These are phyloP conservation scores for Candida vaughaniae DNA, from an alignment of 805 yeast genomes.

Conservation along the genomic window DNA sequence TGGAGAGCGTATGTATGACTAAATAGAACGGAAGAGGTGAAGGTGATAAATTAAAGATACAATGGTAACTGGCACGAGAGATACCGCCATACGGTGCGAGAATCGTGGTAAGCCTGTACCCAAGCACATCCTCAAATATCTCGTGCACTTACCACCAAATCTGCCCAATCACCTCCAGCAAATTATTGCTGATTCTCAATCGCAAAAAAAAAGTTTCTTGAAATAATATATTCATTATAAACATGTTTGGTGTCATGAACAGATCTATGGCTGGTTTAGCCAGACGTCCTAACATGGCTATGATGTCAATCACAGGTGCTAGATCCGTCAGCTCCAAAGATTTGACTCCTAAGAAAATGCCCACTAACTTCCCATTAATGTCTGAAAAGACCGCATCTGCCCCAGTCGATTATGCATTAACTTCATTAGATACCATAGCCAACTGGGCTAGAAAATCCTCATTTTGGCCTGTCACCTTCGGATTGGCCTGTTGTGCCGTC, in stretches of 20 bases:
- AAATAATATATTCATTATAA: constrained; percentile 1
- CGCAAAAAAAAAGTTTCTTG: constrained; percentile 5
- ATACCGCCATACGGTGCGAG: too few species aligned
- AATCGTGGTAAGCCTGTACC: too few species aligned
- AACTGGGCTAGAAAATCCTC: constrained; percentile 92
- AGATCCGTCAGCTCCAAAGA: constrained; percentile 24
- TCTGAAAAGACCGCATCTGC: constrained; percentile 53
- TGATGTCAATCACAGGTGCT: not conserved
- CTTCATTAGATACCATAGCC: constrained; percentile 77
- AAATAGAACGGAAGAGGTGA: too few species aligned
- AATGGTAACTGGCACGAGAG: too few species aligned
- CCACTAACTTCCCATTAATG: constrained; percentile 70
- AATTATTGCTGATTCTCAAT: constrained; percentile 34
- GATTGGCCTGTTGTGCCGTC: constrained; percentile 90
- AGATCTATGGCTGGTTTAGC: constrained; percentile 23
- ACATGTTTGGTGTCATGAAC: constrained; percentile 29
- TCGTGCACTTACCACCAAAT: too few species aligned
- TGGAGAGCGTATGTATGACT: too few species aligned
- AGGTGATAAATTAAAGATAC: too few species aligned
- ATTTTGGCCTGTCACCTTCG: constrained; percentile 92
- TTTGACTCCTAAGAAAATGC: constrained; percentile 52
- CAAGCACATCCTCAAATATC: too few species aligned
- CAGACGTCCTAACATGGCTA: constrained; percentile 12
- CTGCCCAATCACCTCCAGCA: constrained; percentile 34
- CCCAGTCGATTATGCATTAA: constrained; percentile 76